Conservation (phyloP, 495 filamentous ascomycete species). For the Schizothecium vesticola region DNA sequence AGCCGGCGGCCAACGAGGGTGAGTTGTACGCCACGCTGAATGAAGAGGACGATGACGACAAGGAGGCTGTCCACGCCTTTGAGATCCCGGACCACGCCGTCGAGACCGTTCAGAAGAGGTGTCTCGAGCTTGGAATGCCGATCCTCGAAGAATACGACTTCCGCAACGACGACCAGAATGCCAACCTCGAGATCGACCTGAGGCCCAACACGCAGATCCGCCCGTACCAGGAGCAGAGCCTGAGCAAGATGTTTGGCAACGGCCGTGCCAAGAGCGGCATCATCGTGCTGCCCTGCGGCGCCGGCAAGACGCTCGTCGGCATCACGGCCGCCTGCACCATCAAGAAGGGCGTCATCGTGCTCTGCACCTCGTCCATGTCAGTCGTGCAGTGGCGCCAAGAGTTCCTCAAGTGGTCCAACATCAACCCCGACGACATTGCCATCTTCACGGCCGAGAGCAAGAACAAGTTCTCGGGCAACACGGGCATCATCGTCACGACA, state of each 20-base stretch:
- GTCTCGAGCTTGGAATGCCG: slow-evolving; percentile 78
- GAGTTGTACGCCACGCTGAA: slow-evolving; percentile 53
- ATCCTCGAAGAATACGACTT: slow-evolving; percentile 98
- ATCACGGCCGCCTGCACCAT: slow-evolving; percentile 97
- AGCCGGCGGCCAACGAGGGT: slow-evolving; percentile 27
- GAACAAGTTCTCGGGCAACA: slow-evolving; percentile 78
- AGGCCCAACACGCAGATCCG: slow-evolving; percentile 79
- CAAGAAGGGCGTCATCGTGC: slow-evolving; percentile 89
- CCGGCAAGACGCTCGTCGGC: slow-evolving; percentile 94
- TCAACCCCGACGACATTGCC: slow-evolving; percentile 86
- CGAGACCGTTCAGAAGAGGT: slow-evolving; percentile 83
- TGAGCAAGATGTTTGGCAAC: slow-evolving; percentile 99
- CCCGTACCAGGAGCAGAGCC: slow-evolving; percentile 90
- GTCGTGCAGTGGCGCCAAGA: slow-evolving; percentile 96
- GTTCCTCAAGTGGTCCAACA: slow-evolving; percentile 97
- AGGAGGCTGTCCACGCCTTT: slow-evolving; percentile 89
- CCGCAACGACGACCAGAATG: slow-evolving; percentile 83
- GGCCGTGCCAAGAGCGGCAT: slow-evolving; percentile 94
- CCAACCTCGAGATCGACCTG: slow-evolving; percentile 87
- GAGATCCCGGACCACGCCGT: slow-evolving; percentile 74
- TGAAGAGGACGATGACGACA: slow-evolving; percentile 85
- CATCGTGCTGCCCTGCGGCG: slow-evolving; percentile 94
- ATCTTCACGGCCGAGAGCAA: slow-evolving; percentile 95
- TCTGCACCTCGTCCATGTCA: slow-evolving; percentile 96
- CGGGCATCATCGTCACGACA: slow-evolving; percentile 93